Percentiles rank a stretch among this genome's conserved stretches.
Conservation (phyloP, 2,329 filamentous ascomycete genomes). For the Exophiala xenobiotica region DNA sequence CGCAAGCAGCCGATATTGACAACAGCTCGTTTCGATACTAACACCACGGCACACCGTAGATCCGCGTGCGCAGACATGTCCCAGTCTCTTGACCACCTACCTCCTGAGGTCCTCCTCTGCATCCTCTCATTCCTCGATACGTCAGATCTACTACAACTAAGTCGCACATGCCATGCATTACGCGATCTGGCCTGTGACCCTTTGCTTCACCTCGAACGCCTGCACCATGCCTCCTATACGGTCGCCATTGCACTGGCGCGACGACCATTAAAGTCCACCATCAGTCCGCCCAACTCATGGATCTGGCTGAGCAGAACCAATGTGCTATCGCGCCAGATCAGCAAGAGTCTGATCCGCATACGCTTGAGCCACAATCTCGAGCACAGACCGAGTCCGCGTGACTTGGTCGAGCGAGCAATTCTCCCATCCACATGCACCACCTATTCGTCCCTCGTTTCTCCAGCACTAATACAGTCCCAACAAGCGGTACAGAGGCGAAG, state of each 20-base stretch:
- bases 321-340: constrained; percentile 62
- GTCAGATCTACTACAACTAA: constrained; percentile 45
- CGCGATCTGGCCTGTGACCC: constrained; percentile 63
- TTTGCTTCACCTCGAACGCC: constrained; percentile 63
- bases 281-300: constrained; percentile 61
- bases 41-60: background rate
- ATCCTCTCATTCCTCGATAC: constrained; percentile 48
- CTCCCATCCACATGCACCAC: constrained; percentile 61
- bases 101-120: constrained; percentile 46
- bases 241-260: constrained; percentile 59
- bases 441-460: constrained; percentile 26
- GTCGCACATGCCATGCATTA: constrained; percentile 57
- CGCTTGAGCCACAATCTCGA: constrained; percentile 63
- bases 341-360: constrained; percentile 64
- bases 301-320: constrained; percentile 69
- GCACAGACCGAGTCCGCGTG: constrained; percentile 58
- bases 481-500: constrained; percentile 22
- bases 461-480: constrained; percentile 29
- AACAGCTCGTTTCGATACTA: background rate
- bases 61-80: constrained; percentile 5
- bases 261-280: constrained; percentile 58
- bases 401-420: constrained; percentile 63
- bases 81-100: constrained; percentile 31
- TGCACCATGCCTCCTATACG: constrained; percentile 55
- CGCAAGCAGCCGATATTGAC: background rate